Base-by-base conservation (phyloP, 179 eudicot genomes). In the Patellifolia procumbens region DNA sequence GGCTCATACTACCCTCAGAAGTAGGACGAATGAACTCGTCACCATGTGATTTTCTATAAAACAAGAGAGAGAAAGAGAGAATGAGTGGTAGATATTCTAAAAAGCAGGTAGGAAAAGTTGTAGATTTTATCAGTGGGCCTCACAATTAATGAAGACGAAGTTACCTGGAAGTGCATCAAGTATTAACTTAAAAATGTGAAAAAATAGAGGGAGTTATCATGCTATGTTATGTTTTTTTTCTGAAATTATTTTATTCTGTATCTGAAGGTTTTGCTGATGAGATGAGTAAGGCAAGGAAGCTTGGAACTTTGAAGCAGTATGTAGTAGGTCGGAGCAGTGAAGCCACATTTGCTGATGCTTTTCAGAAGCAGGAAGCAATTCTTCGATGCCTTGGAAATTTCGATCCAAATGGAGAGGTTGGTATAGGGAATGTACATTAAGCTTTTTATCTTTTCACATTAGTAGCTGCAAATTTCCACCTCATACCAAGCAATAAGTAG, bases 261-360 rank as follows among this genome's bases (percentile, higher is more conserved):
- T 34, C 13, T 81, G 64, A 72, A 92, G 96, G 83, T 37, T 93
- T 90, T 85, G 97, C 98, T 49, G 94, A 91, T 78, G 93, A 89
- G 80, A 35, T 91, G 87, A 82, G 81, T 62, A 91, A 75, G 73
- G 97, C 93, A 1, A 89, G 90, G 72, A 90, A 85, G 82, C 34
- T 91, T 26, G 92, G 93, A 70, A 68, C 89, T 9, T 83, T 91
- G 74, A 93, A 93, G 86, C 84, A 91, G 75, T 91, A 79, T 72
- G 49, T 90, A 65, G 97, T 93, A 12, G 98, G 98, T 51, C 74
- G 95, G 84, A 76, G 97, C 84, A 93, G 97, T 52, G 97, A 87
- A 79, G 90, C 93, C 24, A 93, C 95, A 32, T 91, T 90, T 76
- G 73, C 91, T 1, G 91, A 89, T 66, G 98, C 95, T 35, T 90